Evolutionary conservation across 140 eudicot genomes (phyloP), one percentile per base, ranked within the genome.

Genomic region (Anethum foeniculum): DNA sequence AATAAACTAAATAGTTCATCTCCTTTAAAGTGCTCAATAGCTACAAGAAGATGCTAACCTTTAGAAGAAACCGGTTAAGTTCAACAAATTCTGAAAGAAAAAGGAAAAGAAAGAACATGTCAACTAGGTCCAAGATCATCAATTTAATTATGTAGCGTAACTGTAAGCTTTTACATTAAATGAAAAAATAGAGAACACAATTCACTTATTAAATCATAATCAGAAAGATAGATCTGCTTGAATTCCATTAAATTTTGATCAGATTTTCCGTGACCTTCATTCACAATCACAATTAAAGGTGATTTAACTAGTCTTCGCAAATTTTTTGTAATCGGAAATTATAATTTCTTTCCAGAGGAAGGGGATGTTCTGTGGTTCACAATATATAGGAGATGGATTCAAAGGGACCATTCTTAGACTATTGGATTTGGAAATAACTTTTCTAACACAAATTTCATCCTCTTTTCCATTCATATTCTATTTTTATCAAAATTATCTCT

Each of bases 41-140:
- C 18, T 12, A 47, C 36, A 58, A 51, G 23, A 74, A 71, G 21
- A 82, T 71, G 86, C 97, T 87, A 79, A 94, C 98, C 98, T 87
- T 90, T 21, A 94, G 84, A 79, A 94, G 97, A 81, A 94, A 91
- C 79, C 87, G 85, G 90, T 91, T 91, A 25, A 94, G 97, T 27
- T 91, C 91, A 80, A 90, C 89, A 84, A 94, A 94, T 72, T 94
- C 97, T 91, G 78, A 62, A 81, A 82, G 19, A 76, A 28, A 28
- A 85, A 77, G 65, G 75, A 16, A 65, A 38, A 71, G 27, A 84
- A 62, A 60, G 27, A 16, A 15, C 36, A 23, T 48, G 41, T 75
- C 64, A 47, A n/a, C 21, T 25, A 75, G n/a, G 32, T 43, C 51
- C 13, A 8, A n/a, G n/a, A 73, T 18, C 7, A 18, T 43, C 23